Evolutionary conservation across 257 asterid species (phyloP).

Genomic region (Schizonepeta tenuifolia): DNA sequence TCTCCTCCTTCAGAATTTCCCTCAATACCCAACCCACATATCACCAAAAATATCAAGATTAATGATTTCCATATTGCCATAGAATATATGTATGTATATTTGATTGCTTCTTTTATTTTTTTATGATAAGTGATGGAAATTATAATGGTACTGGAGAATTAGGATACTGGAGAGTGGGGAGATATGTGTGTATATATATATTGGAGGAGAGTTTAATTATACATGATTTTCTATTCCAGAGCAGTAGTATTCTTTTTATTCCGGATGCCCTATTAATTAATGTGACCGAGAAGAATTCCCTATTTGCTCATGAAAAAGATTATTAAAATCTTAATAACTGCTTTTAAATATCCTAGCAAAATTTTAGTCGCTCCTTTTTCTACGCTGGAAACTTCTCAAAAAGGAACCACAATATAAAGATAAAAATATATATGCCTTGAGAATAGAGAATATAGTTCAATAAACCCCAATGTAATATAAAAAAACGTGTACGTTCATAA

Average conservation of each 20-base stretch:
- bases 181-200: neutral
- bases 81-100: neutral
- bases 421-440: too few relatives aligned
- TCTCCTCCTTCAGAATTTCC: conserved; percentile 32
- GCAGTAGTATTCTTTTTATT: neutral
- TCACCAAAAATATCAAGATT: conserved; percentile 14
- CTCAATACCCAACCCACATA: conserved; percentile 24
- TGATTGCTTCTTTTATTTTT: neutral
- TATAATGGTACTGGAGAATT: neutral
- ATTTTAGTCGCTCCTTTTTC: neutral
- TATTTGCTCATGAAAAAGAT: neutral
- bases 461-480: too few relatives aligned
- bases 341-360: too few relatives aligned
- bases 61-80: conserved; percentile 27
- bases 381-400: neutral
- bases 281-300: neutral
- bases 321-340: too few relatives aligned
- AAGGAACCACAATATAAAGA: neutral
- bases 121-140: neutral
- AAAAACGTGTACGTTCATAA: too few relatives aligned
- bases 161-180: neutral
- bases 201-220: neutral
- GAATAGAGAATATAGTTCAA: too few relatives aligned
- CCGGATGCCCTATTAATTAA: too few relatives aligned
- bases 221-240: neutral